These are phyloP conservation scores for Blastobotrys chiropterorum DNA, from an alignment of 805 yeast genomes.

Conservation along the genomic window DNA sequence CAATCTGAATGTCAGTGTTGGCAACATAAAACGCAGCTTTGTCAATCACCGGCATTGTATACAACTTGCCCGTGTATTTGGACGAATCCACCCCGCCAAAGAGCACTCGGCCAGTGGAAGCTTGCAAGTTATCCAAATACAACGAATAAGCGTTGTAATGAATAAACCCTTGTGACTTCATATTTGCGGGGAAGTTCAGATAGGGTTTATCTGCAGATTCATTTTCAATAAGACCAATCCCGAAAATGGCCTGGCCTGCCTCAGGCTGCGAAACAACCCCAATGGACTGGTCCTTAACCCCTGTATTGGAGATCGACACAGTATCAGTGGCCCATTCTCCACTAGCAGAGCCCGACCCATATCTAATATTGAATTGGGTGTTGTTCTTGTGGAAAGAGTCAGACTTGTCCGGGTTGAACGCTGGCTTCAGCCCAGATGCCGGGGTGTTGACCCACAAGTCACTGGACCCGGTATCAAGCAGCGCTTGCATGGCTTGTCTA, in stretches of 20 bases:
- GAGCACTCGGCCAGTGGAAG: conserved; percentile 34
- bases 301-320: conserved; percentile 72
- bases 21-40: conserved; percentile 12
- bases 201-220: conserved; percentile 36
- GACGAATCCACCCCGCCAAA: conserved; percentile 43
- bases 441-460: conserved; percentile 47
- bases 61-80: conserved; percentile 36
- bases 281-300: conserved; percentile 50
- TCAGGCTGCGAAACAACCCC: conserved; percentile 35
- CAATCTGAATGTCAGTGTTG: conserved; percentile 13
- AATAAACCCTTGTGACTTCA: conserved; percentile 44
- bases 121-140: conserved; percentile 34
- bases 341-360: conserved; percentile 90
- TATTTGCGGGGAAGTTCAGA: conserved; percentile 56
- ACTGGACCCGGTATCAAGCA: conserved; percentile 68
- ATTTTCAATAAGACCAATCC: conserved; percentile 30
- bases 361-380: conserved; percentile 72
- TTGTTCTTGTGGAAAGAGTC: conserved; percentile 81
- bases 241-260: conserved; percentile 26
- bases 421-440: conserved; percentile 2
- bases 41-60: conserved; percentile 30
- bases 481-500: conserved; percentile 43
- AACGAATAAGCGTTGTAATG: conserved; percentile 40
- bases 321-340: conserved; percentile 67
- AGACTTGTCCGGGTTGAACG: conserved; percentile 30